A percentile compares a stretch with the other conserved stretches of the same genome.
phyloP scores from a whole-genome alignment of 2,329 filamentous ascomycete species.

The Aspergillus aculeatus region DNA sequence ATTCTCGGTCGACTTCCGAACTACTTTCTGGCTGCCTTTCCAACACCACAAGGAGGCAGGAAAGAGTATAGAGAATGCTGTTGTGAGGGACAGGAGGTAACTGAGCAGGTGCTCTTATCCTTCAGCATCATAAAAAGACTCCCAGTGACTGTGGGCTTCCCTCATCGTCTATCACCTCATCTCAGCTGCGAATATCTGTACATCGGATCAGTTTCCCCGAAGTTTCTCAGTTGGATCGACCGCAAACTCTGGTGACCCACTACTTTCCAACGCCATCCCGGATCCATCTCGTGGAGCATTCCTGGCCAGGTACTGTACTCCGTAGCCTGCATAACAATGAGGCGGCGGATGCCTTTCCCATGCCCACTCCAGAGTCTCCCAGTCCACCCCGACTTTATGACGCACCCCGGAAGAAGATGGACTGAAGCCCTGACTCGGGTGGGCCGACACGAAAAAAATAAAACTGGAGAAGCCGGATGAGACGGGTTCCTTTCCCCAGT shows the following conservation, averaged over 20 bases:
- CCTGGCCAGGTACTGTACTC: constrained; percentile 3
- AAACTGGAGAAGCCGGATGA: background rate
- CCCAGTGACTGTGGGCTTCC: background rate
- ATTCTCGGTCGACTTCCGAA: background rate
- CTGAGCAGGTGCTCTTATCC: background rate
- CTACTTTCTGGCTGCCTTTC: background rate
- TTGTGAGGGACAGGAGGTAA: background rate
- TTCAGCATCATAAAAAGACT: too few relatives aligned
- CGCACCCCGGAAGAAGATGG: constrained; percentile 5
- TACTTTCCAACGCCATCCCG: background rate
- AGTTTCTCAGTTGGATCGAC: constrained; percentile 6
- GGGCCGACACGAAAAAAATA: constrained; percentile 4
- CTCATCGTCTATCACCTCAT: background rate
- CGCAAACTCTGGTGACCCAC: constrained; percentile 3
- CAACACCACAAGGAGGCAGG: background rate
- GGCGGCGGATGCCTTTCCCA: constrained; percentile 2
- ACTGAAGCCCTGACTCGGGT: background rate
- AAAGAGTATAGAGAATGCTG: too few relatives aligned
- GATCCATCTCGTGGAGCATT: background rate
- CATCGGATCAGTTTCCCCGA: constrained; percentile 1
- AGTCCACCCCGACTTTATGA: constrained; percentile 9
- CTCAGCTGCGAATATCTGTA: background rate
- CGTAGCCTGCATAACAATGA: background rate
- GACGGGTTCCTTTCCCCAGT: constrained; percentile 6
- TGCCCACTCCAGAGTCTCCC: background rate